Conservation (phyloP, 2,329 filamentous ascomycete genomes). For the Beauveria scarabaeidicola region DNA sequence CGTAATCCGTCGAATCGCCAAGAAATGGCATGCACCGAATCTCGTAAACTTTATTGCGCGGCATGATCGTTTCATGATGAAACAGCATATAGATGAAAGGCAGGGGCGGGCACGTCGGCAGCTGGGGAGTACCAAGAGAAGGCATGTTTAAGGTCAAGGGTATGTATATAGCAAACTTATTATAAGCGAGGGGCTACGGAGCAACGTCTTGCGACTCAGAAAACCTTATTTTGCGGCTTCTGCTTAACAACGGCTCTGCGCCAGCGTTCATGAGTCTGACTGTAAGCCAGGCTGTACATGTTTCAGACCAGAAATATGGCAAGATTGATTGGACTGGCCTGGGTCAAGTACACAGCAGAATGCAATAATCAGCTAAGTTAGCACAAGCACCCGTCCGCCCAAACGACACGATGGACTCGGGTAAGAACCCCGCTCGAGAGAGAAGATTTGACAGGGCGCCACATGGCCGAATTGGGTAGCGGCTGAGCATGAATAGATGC, state of each 20-base stretch:
- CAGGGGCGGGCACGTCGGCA: neutral
- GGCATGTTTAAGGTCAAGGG: neutral
- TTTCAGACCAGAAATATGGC: neutral
- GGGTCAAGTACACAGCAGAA: neutral
- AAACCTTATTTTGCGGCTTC: neutral
- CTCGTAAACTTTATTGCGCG: neutral
- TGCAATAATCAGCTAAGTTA: too few species aligned
- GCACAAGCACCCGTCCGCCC: too few species aligned
- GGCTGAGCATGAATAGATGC: slow-evolving; percentile 4
- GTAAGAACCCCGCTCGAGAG: too few species aligned
- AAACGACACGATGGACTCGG: neutral
- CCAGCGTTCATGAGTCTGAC: too few species aligned
- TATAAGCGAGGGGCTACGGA: neutral
- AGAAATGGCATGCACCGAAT: neutral
- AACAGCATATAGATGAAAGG: neutral
- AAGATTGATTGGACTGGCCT: neutral
- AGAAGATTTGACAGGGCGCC: neutral
- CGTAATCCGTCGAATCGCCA: neutral
- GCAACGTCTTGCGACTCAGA: neutral
- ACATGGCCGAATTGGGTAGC: neutral
- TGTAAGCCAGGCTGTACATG: too few species aligned
- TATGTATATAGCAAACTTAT: neutral
- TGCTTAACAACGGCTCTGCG: too few species aligned
- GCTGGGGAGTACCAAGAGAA: neutral
- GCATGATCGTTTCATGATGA: neutral